These are phyloP conservation scores for Linnemannia elongata DNA, from an alignment of 192 early-diverging fungal species.

Conservation along the genomic window DNA sequence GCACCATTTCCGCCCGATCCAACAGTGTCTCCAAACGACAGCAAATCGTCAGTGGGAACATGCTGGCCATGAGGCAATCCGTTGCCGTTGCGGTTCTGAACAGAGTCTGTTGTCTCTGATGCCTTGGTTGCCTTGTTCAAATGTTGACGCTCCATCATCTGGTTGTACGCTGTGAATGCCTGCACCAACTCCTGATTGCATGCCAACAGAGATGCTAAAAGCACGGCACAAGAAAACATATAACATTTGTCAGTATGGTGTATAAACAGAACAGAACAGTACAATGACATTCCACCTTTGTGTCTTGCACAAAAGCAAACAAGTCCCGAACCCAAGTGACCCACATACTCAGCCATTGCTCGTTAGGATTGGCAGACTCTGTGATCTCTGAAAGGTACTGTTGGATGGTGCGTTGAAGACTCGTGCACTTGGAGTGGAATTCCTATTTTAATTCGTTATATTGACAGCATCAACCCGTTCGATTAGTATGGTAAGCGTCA, in stretches of 20 bases:
- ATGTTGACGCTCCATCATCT: constrained; percentile 67
- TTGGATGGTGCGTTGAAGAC: constrained; percentile 57
- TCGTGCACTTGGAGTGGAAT: constrained; percentile 66
- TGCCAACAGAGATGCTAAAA: constrained; percentile 62
- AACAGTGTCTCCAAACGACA: constrained; percentile 23
- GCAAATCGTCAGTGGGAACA: constrained; percentile 22
- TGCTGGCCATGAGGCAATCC: neutral
- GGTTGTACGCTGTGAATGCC: constrained; percentile 67
- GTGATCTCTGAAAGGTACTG: constrained; percentile 59
- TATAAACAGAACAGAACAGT: neutral
- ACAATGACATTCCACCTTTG: neutral
- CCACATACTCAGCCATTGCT: constrained; percentile 64
- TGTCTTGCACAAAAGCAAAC: neutral
- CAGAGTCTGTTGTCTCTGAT: constrained; percentile 42
- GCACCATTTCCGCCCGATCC: constrained; percentile 8
- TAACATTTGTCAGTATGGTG: neutral
- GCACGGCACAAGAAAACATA: neutral
- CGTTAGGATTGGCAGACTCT: constrained; percentile 47
- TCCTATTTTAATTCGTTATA: constrained; percentile 44
- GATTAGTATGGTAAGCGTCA: neutral
- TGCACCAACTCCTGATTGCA: constrained; percentile 66
- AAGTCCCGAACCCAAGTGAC: too few relatives aligned
- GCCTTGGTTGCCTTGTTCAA: constrained; percentile 57
- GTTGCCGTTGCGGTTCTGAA: constrained; percentile 1
- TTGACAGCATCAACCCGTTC: neutral